Base-by-base conservation (phyloP, 1,284 basidiomycete species). In the Anthracocystis setariae region DNA sequence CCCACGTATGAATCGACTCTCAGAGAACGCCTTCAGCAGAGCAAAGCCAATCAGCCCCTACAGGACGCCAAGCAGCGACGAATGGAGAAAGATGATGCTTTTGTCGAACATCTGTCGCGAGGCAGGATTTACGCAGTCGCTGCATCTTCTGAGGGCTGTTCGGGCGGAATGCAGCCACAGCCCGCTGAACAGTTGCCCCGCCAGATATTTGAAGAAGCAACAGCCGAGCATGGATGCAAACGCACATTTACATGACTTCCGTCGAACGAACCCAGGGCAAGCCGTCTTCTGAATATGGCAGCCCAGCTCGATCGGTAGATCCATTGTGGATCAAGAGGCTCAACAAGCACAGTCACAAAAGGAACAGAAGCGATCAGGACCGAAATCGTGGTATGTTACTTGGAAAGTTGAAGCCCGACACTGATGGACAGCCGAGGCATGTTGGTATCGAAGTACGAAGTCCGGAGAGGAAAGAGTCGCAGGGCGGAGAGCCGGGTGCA, bases 371-470 rank as follows among this genome's bases (percentile, higher is more conserved):
- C n/a, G n/a, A n/a, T n/a, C 9, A 8, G 38, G 24, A 32, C 43
- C 48, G 10, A 27, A 39, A 50, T n/a, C 18, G 47, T 47, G 46
- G 46, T 23, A 29, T 42, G n/a, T n/a, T 15, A 42, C 10, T 21
- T 23, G 12, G 23, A 13, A 23, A 42, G 5, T n/a, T 5, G n/a
- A 23, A 39, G 25, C 27, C 5, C 48, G 52, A 23, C 21, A 23
- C 17, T 10, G 18, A 20, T 20, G 18, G 8, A 21, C 9, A 23
- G 20, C 32, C 13, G n/a, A n/a, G 33, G 32, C 23, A 21, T 37
- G 33, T 37, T 49, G 47, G 47, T 55, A 66, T 61, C 49, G 32
- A 53, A n/a, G 42, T 24, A 25, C 21, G 24, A 35, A 40, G 9
- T 17, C 21, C 15, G 21, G 24, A 21, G 15, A 10, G 51, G 58